Percentiles rank a stretch among this genome's conserved stretches.
Conservation (phyloP, 192 early-diverging fungal genomes). For the Oehlia diaphana region DNA sequence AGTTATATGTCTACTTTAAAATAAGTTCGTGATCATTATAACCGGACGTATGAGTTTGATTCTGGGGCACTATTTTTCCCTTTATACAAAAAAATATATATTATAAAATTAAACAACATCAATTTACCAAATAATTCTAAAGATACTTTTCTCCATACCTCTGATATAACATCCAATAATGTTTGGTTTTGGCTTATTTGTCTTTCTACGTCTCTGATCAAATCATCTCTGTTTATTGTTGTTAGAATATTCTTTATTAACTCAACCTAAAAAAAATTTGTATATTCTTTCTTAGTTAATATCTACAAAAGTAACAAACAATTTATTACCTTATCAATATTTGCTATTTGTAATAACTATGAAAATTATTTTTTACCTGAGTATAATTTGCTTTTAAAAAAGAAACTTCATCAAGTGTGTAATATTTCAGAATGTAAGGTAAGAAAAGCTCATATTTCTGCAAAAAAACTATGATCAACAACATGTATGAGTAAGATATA, state of each 20-base stretch:
- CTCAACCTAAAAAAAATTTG: not conserved
- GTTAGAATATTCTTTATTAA: not conserved
- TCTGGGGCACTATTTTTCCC: not conserved
- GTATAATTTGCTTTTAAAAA: not conserved
- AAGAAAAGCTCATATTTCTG: not conserved
- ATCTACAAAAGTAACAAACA: not conserved
- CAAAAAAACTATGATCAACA: too few relatives aligned
- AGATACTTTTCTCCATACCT: not conserved
- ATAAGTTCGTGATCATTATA: not conserved
- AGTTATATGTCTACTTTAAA: not conserved
- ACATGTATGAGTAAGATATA: too few relatives aligned
- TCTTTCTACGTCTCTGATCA: not conserved
- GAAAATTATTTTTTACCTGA: not conserved
- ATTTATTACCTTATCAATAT: too few relatives aligned
- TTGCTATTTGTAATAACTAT: not conserved
- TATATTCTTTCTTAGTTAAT: not conserved
- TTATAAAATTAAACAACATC: not conserved
- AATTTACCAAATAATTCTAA: not conserved
- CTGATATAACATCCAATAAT: not conserved
- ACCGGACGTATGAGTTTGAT: not conserved
- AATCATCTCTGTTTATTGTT: not conserved
- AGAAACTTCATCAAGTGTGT: not conserved
- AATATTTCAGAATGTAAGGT: not conserved
- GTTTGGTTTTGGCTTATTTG: not conserved
- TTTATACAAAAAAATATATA: not conserved